phyloP scores from a whole-genome alignment of 768 basidiomycete species.

The Peribolospora baueri region DNA sequence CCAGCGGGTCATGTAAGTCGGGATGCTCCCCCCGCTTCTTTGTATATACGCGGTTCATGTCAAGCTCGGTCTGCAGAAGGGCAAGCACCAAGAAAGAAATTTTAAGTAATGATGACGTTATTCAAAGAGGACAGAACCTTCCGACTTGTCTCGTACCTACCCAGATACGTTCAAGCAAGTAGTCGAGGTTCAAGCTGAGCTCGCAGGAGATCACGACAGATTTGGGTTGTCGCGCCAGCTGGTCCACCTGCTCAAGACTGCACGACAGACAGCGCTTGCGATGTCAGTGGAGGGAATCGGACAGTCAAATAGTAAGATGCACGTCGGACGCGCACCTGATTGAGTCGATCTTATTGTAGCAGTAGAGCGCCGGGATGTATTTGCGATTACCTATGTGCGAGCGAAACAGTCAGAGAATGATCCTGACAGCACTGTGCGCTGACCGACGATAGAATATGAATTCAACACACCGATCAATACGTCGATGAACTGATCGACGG shows the following conservation, averaged over 20 bases:
- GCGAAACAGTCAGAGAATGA: background rate
- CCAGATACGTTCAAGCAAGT: constrained; percentile 26
- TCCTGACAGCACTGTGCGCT: background rate
- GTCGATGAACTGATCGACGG: constrained; percentile 90
- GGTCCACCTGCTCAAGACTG: constrained; percentile 48
- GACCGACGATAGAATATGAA: background rate
- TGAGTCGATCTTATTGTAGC: constrained; percentile 66
- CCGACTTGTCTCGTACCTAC: constrained; percentile 18
- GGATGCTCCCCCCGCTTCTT: constrained; percentile 91
- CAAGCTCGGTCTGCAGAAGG: constrained; percentile 37
- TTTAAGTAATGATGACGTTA: background rate
- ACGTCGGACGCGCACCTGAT: constrained; percentile 25
- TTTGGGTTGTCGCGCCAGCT: constrained; percentile 52
- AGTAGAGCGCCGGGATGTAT: constrained; percentile 69
- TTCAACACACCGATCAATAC: constrained; percentile 53
- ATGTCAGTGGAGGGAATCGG: background rate
- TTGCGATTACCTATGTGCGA: constrained; percentile 48
- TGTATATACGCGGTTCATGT: constrained; percentile 75
- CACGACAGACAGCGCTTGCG: constrained; percentile 1
- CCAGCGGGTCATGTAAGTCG: constrained; percentile 68
- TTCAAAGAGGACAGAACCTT: constrained; percentile 3
- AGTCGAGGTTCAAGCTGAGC: constrained; percentile 50
- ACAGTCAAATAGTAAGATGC: no score
- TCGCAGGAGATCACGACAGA: constrained; percentile 94
- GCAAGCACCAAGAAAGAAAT: background rate